Percentiles rank a stretch among this genome's conserved stretches.
phyloP scores from a whole-genome alignment of 768 basidiomycete genomes.

The Gyrodon lividus region DNA sequence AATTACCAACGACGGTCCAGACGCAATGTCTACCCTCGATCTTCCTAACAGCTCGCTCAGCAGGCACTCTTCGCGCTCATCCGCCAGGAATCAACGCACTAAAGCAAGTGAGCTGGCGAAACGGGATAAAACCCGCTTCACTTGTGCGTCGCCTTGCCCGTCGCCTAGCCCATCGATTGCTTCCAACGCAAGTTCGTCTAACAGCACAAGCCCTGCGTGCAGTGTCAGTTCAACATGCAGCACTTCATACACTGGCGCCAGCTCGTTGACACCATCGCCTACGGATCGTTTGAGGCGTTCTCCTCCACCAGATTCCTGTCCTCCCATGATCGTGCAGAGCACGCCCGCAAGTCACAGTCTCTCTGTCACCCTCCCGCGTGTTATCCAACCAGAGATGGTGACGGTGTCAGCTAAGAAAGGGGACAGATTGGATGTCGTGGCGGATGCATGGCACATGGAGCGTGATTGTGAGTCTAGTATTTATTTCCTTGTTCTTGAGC shows the following conservation, averaged over 20 bases:
- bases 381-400: slow-evolving; percentile 59
- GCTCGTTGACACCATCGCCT: slow-evolving; percentile 26
- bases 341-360: slow-evolving; percentile 42
- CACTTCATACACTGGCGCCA: slow-evolving; percentile 15
- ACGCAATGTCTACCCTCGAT: slow-evolving; percentile 26
- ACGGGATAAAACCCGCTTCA: slow-evolving; percentile 30
- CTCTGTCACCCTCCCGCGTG: slow-evolving; percentile 47
- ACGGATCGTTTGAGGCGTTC: slow-evolving; percentile 32
- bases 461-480: slow-evolving; percentile 47
- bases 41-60: slow-evolving; percentile 24
- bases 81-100: slow-evolving; percentile 26
- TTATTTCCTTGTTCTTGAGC: background rate
- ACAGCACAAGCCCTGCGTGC: slow-evolving; percentile 25
- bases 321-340: slow-evolving; percentile 46
- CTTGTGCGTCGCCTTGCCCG: slow-evolving; percentile 29
- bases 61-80: slow-evolving; percentile 31
- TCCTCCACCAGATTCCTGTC: slow-evolving; percentile 34
- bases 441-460: slow-evolving; percentile 64
- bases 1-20: slow-evolving; percentile 14
- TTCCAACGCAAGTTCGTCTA: slow-evolving; percentile 22
- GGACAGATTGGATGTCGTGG: slow-evolving; percentile 54
- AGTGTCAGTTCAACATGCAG: slow-evolving; percentile 25
- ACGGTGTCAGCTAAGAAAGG: slow-evolving; percentile 61
- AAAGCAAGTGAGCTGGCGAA: slow-evolving; percentile 23
- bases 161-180: slow-evolving; percentile 29